phyloP scores from a whole-genome alignment of 2,329 filamentous ascomycete species.

The Pleoardoris graminearum region DNA sequence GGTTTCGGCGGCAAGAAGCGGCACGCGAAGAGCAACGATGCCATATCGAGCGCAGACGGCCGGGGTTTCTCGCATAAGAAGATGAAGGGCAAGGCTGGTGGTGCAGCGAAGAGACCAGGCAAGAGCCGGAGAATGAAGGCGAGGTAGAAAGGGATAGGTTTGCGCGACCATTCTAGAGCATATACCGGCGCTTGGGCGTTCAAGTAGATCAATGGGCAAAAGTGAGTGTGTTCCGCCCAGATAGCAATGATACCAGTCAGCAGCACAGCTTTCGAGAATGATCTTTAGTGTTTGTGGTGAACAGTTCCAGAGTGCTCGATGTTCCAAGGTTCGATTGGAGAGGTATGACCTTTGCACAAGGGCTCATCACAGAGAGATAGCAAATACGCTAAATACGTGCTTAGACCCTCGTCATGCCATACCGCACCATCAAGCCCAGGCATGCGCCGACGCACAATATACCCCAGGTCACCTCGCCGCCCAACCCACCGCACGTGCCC shows the following conservation, averaged over 20 bases:
- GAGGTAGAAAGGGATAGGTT: conserved; percentile 18
- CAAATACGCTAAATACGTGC: too few species aligned
- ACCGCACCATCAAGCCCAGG: too few species aligned
- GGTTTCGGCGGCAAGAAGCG: conserved; percentile 97
- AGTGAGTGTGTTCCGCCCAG: conserved; percentile 5
- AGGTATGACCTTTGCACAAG: too few species aligned
- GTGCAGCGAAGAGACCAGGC: conserved; percentile 36
- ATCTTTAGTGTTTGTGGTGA: too few species aligned
- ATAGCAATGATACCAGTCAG: conserved; percentile 6
- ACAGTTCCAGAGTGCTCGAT: too few species aligned
- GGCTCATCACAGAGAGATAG: too few species aligned
- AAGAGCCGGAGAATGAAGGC: conserved; percentile 42
- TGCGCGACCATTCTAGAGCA: conserved; percentile 14
- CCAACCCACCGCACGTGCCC: too few species aligned
- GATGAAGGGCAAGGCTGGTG: conserved; percentile 68
- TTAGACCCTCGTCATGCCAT: too few species aligned
- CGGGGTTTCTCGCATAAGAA: conserved; percentile 77
- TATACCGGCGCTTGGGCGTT: conserved; percentile 34
- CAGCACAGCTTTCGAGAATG: not conserved
- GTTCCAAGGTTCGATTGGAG: too few species aligned
- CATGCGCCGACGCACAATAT: too few species aligned
- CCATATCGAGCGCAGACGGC: conserved; percentile 77
- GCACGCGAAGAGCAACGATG: conserved; percentile 87
- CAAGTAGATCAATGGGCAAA: conserved; percentile 14
- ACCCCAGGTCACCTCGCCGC: too few species aligned